Conservation (phyloP, 495 filamentous ascomycete species). For the Cercophora samala region DNA sequence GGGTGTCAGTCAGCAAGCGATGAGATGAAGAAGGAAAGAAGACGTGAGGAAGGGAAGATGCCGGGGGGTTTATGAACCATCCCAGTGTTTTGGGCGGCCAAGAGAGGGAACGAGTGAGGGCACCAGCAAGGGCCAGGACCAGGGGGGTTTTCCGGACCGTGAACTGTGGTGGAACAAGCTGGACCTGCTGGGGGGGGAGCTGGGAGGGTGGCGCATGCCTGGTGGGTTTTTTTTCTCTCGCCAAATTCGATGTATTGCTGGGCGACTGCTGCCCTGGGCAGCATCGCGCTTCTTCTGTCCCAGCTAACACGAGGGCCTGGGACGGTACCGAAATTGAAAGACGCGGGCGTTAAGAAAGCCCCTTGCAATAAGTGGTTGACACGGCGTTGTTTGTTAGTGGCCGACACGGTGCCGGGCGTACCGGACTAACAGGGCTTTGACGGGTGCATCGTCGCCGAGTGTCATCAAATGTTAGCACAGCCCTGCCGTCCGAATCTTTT, state of each 20-base stretch:
- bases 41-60: conserved; percentile 17
- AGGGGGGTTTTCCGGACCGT: neutral
- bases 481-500: conserved; percentile 11
- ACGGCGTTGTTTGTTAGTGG: neutral
- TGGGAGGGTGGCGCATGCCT: neutral
- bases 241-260: too few species aligned
- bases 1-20: conserved; percentile 25
- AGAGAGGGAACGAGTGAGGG: conserved; percentile 7
- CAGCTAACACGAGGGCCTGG: neutral
- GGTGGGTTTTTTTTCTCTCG: neutral
- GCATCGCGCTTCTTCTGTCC: neutral
- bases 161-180: neutral
- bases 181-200: neutral
- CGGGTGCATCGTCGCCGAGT: neutral
- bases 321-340: conserved; percentile 8
- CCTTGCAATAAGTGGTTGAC: neutral
- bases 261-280: too few species aligned
- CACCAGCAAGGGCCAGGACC: neutral
- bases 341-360: conserved; percentile 3
- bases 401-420: conserved; percentile 4
- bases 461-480: conserved; percentile 13
- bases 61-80: conserved; percentile 17
- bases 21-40: conserved; percentile 22
- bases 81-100: conserved; percentile 12
- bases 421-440: conserved; percentile 18